Evolutionary conservation across 495 filamentous ascomycete genomes (phyloP).

Genomic region (Penicillium coffeae): DNA sequence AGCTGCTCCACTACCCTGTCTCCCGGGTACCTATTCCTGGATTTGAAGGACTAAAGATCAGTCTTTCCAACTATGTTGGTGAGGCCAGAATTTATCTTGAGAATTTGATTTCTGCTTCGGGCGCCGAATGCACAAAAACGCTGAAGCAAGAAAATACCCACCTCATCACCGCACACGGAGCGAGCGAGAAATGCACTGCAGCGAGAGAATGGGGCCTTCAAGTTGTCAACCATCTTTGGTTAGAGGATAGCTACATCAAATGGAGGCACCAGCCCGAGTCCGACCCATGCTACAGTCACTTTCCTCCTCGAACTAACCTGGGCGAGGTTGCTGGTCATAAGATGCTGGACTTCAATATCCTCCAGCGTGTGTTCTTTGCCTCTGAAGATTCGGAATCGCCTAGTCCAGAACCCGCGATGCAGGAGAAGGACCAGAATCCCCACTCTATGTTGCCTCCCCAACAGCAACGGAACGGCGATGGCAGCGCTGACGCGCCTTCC

Average conservation of each 20-base stretch:
- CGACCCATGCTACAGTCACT: slow-evolving; percentile 70
- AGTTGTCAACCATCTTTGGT: slow-evolving; percentile 92
- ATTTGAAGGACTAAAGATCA: slow-evolving; percentile 72
- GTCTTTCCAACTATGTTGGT: slow-evolving; percentile 91
- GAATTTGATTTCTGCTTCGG: slow-evolving; percentile 77
- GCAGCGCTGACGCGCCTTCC: slow-evolving; percentile 9
- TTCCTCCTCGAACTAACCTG: slow-evolving; percentile 84
- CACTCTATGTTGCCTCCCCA: slow-evolving; percentile 19
- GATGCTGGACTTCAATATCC: slow-evolving; percentile 51
- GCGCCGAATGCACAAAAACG: slow-evolving; percentile 84
- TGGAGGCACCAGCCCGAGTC: slow-evolving; percentile 67
- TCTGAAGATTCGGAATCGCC: slow-evolving; percentile 24
- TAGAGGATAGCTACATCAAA: slow-evolving; percentile 93
- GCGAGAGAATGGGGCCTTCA: slow-evolving; percentile 89
- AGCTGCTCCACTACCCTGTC: slow-evolving; percentile 86
- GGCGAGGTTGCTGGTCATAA: slow-evolving; percentile 91
- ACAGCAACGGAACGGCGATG: slow-evolving; percentile 14
- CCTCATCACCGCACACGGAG: slow-evolving; percentile 82
- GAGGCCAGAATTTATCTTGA: slow-evolving; percentile 93
- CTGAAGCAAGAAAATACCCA: slow-evolving; percentile 94
- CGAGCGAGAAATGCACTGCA: slow-evolving; percentile 86
- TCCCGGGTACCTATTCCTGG: slow-evolving; percentile 71
- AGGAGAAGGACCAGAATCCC: slow-evolving; percentile 34
- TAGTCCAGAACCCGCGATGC: slow-evolving; percentile 28
- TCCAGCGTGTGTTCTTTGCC: slow-evolving; percentile 55